Base-by-base conservation (phyloP, 768 basidiomycete genomes). In the Leccinum subtestaceum region DNA sequence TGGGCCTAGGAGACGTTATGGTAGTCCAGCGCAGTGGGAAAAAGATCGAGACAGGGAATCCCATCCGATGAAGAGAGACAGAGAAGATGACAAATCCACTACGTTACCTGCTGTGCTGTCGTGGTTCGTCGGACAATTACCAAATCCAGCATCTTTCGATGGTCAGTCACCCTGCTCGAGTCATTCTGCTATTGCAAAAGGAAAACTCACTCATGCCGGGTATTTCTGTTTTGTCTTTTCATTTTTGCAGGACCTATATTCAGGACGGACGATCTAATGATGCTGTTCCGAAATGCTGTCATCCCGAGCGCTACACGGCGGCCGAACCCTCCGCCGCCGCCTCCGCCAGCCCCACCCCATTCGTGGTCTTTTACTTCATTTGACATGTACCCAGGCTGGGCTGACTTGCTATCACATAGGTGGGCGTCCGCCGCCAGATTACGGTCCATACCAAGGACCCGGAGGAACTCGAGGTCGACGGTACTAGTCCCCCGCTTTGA, bases 221-320 rank as follows among this genome's bases (percentile, higher is more conserved):
- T 45, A 38, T 38, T 59, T 50, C 38, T 52, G 8, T 55, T 47
- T 58, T 55, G 38, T 56, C 59, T 54, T 29, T 56, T 63, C 25
- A 36, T 56, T 31, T 55, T 60, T 53, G 21, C 64, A 95, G 94
- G 94, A 4, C 95, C 95, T 9, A 82, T 93, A 40, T 96, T 96
- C 76, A 81, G 91, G 57, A 88, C 89, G 1, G 95, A 96, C 31
- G 94, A 96, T 71, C 77, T 96, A 38, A 88, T 98, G 86, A 87
- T 88, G 60, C 68, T 93, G 31, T 88, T 97, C 72, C 81, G 85
- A 36, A 89, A 84, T 66, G 89, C 91, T 50, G 84, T 89, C 32
- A 91, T 94, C 56, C 91, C 93, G 1, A 87, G 85, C 58, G 80
- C 71, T 12, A 75, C 67, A 57, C 58, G 70, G 48, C 77, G 81